Evolutionary conservation across 768 basidiomycete genomes (phyloP), one percentile per base, ranked within the genome.

Genomic region (Suillus occidentalis): DNA sequence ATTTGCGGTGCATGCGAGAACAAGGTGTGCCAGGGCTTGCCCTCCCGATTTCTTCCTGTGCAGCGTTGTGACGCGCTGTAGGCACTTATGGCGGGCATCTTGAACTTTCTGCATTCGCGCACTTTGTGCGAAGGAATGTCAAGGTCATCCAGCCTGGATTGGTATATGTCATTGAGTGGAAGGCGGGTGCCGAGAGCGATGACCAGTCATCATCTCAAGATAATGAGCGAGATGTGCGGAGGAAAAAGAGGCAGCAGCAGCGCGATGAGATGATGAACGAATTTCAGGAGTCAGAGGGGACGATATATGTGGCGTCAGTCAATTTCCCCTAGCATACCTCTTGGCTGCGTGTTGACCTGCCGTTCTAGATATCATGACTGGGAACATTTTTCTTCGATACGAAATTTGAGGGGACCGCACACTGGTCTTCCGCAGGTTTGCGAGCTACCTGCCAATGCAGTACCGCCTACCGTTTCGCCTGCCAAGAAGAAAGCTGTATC

Each of bases 311-410:
- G 65, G 94, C 94, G 90, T 94, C 77, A 75, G 92, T 89, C 28
- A 60, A 31, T 45, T 62, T 66, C 62, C n/a, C 42, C 14, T 60
- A 62, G 57, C 63, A 63, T 67, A 60, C 25, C 53, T 60, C 61
- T 58, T n/a, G n/a, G 22, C n/a, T 31, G 50, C 61, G 52, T 7
- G 34, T 60, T 70, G 62, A 68, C 72, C 59, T 63, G 64, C 34
- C 49, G 31, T 56, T 57, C 55, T 71, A 92, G 92, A 37, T 96
- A 94, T 74, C 90, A 95, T 72, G 92, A 95, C 75, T 95, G 92
- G 92, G 94, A 97, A 72, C 95, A 97, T 73, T 97, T 95, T 72
- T 94, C 92, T 14, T 92, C 90, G n/a, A 92, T 97, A 65, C 90
- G 95, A 55, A 95, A 94, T 75, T 79, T 95, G 61, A 82, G 82